Percentiles rank a stretch among this genome's conserved stretches.
These are phyloP conservation scores for Juglanconis juglandina DNA, from an alignment of 2,329 filamentous ascomycete genomes.

Conservation along the genomic window DNA sequence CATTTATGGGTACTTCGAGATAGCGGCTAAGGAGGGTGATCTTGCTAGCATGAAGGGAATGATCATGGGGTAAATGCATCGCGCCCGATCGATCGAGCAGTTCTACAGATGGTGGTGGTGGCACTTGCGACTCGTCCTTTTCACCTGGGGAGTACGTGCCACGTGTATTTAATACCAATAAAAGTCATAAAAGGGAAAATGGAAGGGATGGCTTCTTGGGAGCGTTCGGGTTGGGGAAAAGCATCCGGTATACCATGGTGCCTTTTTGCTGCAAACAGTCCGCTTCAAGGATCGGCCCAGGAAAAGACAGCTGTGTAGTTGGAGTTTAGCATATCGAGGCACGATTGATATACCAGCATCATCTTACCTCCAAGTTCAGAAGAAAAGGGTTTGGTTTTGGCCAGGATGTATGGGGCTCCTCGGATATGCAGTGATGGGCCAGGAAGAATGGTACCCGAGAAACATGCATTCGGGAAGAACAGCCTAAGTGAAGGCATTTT, in stretches of 20 bases:
- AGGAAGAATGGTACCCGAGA: too few species aligned
- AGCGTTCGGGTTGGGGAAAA: conserved; percentile 15
- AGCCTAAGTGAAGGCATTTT: too few species aligned
- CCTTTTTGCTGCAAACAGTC: neutral
- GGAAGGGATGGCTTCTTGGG: conserved; percentile 3
- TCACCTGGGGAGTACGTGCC: neutral
- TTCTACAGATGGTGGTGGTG: neutral
- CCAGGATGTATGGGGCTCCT: too few species aligned
- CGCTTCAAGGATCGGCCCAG: neutral
- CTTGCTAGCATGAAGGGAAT: conserved; percentile 76
- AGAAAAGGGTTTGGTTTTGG: neutral
- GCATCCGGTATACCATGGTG: conserved; percentile 13
- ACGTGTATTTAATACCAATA: conserved; percentile 14
- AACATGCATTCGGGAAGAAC: too few species aligned
- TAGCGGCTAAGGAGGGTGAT: conserved; percentile 97
- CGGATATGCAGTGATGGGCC: too few species aligned
- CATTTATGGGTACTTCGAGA: conserved; percentile 99
- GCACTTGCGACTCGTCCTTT: neutral
- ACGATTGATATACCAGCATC: conserved; percentile 10
- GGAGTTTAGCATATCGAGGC: conserved; percentile 12
- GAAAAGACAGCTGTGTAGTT: conserved; percentile 11
- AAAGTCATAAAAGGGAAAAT: conserved; percentile 4
- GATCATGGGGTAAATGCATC: conserved; percentile 59
- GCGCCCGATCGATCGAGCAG: neutral
- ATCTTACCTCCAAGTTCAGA: neutral